Evolutionary conservation across 805 yeast genomes (phyloP).

Genomic region (Wickerhamomyces strasburgensis): DNA sequence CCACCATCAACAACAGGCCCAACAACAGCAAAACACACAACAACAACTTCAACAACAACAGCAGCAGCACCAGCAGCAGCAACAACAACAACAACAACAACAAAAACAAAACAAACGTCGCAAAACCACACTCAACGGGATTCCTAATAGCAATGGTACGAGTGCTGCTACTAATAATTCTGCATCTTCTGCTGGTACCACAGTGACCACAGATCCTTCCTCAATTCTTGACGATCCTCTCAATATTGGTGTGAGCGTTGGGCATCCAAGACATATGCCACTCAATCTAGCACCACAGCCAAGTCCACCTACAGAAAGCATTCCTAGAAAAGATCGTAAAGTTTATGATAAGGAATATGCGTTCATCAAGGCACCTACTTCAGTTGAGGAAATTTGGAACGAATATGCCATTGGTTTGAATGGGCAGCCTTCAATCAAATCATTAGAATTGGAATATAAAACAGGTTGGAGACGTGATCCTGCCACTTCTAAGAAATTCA

Average conservation of each 20-base stretch:
- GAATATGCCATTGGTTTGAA: constrained; percentile 49
- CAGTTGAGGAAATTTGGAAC: constrained; percentile 50
- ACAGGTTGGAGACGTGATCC: constrained; percentile 53
- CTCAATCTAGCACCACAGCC: constrained; percentile 9
- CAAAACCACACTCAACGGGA: constrained; percentile 3
- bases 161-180: constrained; percentile 9
- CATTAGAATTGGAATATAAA: constrained; percentile 43
- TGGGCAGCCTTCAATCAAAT: constrained; percentile 47
- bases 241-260: constrained; percentile 4
- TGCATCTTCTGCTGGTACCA: constrained; percentile 1
- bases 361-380: constrained; percentile 38
- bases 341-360: constrained; percentile 30
- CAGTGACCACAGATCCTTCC: constrained; percentile 13
- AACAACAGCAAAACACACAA: constrained; percentile 5
- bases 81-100: constrained; percentile 8
- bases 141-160: constrained; percentile 2
- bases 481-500: constrained; percentile 48
- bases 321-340: constrained; percentile 20
- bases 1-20: constrained; percentile 4
- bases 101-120: constrained; percentile 3
- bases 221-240: constrained; percentile 19
- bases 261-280: constrained; percentile 11
- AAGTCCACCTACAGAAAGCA: constrained; percentile 1
- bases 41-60: constrained; percentile 5
- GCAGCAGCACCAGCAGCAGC: constrained; percentile 4